Evolutionary conservation across 345 rosid species (phyloP).

Genomic region (Populus ilicifolia): DNA sequence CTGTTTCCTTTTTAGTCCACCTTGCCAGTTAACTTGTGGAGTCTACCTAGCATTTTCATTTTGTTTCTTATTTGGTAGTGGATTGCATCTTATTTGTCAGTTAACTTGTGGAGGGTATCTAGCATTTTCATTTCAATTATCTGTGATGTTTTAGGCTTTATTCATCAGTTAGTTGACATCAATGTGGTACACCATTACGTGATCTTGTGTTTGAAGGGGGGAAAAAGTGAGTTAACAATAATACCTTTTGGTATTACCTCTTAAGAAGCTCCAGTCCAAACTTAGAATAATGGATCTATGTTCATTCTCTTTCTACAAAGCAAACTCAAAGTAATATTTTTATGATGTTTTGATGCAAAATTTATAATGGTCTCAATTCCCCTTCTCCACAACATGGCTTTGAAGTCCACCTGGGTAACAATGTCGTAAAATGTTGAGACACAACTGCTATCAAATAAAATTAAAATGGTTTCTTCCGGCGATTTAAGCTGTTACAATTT

Average conservation of each 20-base stretch:
- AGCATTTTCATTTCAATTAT: not conserved
- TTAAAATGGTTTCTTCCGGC: not conserved
- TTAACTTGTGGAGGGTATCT: not conserved
- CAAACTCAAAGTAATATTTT: not conserved
- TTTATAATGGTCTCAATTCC: too few relatives aligned
- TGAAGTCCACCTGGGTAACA: not conserved
- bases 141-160: not conserved
- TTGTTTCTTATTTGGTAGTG: not conserved
- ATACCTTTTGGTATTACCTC: not conserved
- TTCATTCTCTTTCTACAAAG: not conserved
- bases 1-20: not conserved
- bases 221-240: not conserved
- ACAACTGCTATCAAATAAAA: not conserved
- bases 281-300: not conserved
- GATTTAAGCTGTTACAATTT: not conserved
- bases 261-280: not conserved
- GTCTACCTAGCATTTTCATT: not conserved
- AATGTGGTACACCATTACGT: not conserved
- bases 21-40: not conserved
- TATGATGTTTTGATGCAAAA: too few relatives aligned
- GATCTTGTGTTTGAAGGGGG: not conserved
- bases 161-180: too few relatives aligned
- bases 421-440: not conserved
- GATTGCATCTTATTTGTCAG: not conserved
- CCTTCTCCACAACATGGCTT: too few relatives aligned